Base-by-base conservation (phyloP, 1,284 basidiomycete species). In the Macrocystidia cucumis region DNA sequence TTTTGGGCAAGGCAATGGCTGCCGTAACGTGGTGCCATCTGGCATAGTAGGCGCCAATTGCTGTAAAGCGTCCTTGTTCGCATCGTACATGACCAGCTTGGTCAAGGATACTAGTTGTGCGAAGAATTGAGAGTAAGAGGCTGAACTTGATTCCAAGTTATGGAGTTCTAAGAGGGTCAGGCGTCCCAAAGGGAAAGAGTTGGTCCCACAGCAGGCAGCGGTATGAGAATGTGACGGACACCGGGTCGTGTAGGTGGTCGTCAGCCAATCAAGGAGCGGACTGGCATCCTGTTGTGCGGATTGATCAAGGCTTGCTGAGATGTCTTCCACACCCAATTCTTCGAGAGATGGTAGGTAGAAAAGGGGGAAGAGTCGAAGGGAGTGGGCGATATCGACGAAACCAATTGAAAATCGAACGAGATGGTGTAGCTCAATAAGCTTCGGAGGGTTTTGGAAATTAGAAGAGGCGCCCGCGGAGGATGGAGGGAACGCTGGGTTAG, bases 341-440 rank as follows among this genome's bases (percentile, higher is more conserved):
- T 44, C 35, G 5, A 76, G 49, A 3, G 47, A 46, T 1, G 72
- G 69, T 11, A 69, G 38, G n/a, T 43, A 39, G 29, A 76, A 57
- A 9, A 66, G 38, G 0, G 67, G 61, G 16, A 75, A 49, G 5
- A 76, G 47, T 11, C 55, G 40, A 6, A 63, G 45, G 11, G 63
- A 59, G 43, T 72, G 65, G 3, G 50, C 49, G 20, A 57, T 54
- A 37, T 73, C 65, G 28, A 69, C 48, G 42, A 71, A 69, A 11
- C 72, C 73, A 36, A 74, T 55, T 13, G 57, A 54, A 30, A 75
- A 55, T 14, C 51, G 43, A 9, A 44, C 51, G 19, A 74, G 44
- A n/a, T 38, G 46, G 9, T 48, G 48, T 11, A 73, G 48, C 18
- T 38, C 36, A 34, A 70, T 51, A 32, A 19, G 7, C 12, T 37